phyloP scores from a whole-genome alignment of 2,329 filamentous ascomycete species.

The Trichoderma sp. region DNA sequence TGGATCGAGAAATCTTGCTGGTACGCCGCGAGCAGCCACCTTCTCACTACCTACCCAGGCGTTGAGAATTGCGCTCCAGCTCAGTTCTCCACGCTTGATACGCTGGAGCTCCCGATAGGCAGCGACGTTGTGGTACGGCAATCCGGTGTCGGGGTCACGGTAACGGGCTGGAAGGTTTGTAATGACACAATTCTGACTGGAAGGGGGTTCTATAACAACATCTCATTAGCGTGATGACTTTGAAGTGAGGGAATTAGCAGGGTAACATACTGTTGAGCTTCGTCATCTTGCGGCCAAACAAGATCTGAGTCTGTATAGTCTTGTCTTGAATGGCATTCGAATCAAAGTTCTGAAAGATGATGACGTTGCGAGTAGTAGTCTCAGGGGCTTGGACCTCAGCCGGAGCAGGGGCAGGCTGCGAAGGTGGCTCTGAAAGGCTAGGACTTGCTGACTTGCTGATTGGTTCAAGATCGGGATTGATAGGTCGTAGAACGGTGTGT shows the following conservation, averaged over 20 bases:
- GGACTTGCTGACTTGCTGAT: conserved; percentile 13
- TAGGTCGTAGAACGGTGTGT: conserved; percentile 6
- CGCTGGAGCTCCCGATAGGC: conserved; percentile 82
- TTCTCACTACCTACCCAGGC: conserved; percentile 73
- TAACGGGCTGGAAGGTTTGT: conserved; percentile 80
- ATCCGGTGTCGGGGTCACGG: conserved; percentile 77
- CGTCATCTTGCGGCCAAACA: conserved; percentile 58
- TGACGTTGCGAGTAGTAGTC: conserved; percentile 49
- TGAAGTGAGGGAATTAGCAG: not conserved
- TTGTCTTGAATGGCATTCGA: conserved; percentile 55
- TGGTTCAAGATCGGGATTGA: not conserved
- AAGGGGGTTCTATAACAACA: conserved; percentile 44
- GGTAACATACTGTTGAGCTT: conserved; percentile 48
- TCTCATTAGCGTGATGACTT: conserved; percentile 7
- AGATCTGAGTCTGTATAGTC: conserved; percentile 54
- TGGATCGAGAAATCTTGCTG: conserved; percentile 64
- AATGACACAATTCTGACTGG: conserved; percentile 68
- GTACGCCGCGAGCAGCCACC: conserved; percentile 71
- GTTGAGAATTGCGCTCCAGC: conserved; percentile 77
- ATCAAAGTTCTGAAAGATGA: conserved; percentile 60
- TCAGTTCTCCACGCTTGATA: conserved; percentile 68
- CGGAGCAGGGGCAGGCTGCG: not conserved
- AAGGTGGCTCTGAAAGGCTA: conserved; percentile 11
- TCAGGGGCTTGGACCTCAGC: conserved; percentile 1
- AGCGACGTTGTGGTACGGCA: conserved; percentile 74